Percentiles rank a stretch among this genome's conserved stretches.
These are phyloP conservation scores for Cercospora sesami DNA, from an alignment of 2,329 filamentous ascomycete genomes.

Conservation along the genomic window DNA sequence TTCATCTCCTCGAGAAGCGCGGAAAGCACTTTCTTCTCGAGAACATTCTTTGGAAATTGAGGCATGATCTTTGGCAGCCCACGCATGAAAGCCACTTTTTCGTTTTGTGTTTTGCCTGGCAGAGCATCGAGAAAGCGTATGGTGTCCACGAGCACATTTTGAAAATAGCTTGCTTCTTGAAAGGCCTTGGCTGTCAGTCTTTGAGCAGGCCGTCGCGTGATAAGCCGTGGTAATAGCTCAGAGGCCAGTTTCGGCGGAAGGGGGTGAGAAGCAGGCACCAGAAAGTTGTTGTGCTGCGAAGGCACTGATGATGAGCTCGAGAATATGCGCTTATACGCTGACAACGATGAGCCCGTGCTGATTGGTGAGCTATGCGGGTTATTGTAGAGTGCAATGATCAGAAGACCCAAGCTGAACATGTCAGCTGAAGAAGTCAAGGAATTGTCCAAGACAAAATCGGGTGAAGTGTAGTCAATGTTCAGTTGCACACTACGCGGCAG, in stretches of 20 bases:
- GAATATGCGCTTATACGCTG: slow-evolving; percentile 82
- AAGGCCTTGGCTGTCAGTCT: slow-evolving; percentile 87
- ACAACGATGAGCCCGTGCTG: slow-evolving; percentile 75
- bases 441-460: slow-evolving; percentile 90
- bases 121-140: slow-evolving; percentile 92
- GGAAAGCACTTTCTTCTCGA: slow-evolving; percentile 91
- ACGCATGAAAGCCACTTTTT: slow-evolving; percentile 89
- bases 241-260: slow-evolving; percentile 75
- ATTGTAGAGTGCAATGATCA: slow-evolving; percentile 90
- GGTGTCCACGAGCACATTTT: slow-evolving; percentile 93
- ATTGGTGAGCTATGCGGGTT: slow-evolving; percentile 88
- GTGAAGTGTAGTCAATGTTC: slow-evolving; percentile 88
- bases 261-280: slow-evolving; percentile 65
- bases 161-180: slow-evolving; percentile 92
- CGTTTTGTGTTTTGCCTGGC: slow-evolving; percentile 84
- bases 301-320: slow-evolving; percentile 76
- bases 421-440: slow-evolving; percentile 82
- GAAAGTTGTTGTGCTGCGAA: slow-evolving; percentile 77
- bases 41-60: slow-evolving; percentile 88
- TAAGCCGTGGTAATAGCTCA: slow-evolving; percentile 77
- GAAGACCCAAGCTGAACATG: slow-evolving; percentile 87
- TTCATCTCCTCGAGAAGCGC: slow-evolving; percentile 91
- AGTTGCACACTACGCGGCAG: slow-evolving; percentile 81
- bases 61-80: slow-evolving; percentile 83
- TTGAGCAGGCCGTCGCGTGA: slow-evolving; percentile 83